Conservation (phyloP, 2,329 filamentous ascomycete genomes). For the Colletotrichum sp. region DNA sequence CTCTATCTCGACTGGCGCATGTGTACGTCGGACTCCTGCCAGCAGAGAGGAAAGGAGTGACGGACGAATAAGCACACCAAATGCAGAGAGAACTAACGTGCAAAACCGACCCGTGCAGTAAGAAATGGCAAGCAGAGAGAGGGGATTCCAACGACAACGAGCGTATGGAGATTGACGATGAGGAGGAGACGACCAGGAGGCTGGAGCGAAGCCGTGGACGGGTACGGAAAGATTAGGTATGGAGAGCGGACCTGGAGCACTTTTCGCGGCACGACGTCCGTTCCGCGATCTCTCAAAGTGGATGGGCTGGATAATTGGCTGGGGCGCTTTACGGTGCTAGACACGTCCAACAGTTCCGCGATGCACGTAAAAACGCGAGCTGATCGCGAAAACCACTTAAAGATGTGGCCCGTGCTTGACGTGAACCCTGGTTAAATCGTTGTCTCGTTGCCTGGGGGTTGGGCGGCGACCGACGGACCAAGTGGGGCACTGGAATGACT, state of each 20-base stretch:
- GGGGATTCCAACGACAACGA: constrained; percentile 5
- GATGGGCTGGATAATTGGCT: constrained; percentile 14
- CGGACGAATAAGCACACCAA: neutral
- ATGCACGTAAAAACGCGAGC: constrained; percentile 27
- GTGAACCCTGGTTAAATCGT: constrained; percentile 18
- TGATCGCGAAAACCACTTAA: constrained; percentile 23
- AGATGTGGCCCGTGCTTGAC: constrained; percentile 22
- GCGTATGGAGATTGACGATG: neutral
- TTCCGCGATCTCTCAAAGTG: neutral
- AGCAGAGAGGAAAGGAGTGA: neutral
- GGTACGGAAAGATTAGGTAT: neutral
- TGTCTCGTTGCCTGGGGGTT: constrained; percentile 19
- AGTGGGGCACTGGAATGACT: neutral
- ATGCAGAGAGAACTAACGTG: neutral
- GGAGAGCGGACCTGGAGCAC: neutral
- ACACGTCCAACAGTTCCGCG: constrained; percentile 22
- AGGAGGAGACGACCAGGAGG: neutral
- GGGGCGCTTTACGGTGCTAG: constrained; percentile 13
- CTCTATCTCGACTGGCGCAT: constrained; percentile 8
- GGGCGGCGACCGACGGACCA: neutral
- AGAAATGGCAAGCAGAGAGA: neutral
- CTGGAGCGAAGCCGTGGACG: constrained; percentile 2
- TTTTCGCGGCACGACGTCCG: neutral
- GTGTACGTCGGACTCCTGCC: constrained; percentile 3
- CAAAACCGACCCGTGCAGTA: neutral